Evolutionary conservation across 495 filamentous ascomycete species (phyloP), one percentile per base, ranked within the genome.

Genomic region (Copromyces sp.): DNA sequence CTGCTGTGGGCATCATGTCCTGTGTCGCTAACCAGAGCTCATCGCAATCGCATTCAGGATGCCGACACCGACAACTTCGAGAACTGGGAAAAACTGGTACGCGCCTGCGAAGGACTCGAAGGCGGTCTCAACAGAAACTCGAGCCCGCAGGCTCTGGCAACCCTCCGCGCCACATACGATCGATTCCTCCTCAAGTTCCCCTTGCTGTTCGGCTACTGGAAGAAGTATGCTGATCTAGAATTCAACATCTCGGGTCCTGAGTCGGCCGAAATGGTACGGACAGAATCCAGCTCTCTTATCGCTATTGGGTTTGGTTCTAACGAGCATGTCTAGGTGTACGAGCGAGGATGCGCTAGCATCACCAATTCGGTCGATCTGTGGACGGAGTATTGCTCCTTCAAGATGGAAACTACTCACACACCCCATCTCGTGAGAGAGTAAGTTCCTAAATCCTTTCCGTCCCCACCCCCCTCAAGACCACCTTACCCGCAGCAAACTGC

Each of bases 381-480:
- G 95, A 91, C 93, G 45, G 94, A 95, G 75, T 99, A 98, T 84
- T 98, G 95, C 85, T 86, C 88, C 74, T 98, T 98, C 88, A 99
- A 99, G 81, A 92, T 94, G 80, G 94, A 98, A 75, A 98, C 96
- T 68, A 95, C 91, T 76, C 95, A 99, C 85, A 94, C 96, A 76
- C 86, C 92, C 72, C 92, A 97, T 78, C 88, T 95, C 81, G 97
- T 98, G 84, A 91, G 96, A 97, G 95, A 98, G 95, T 99, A 97
- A 98, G 95, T 98, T 82, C 77, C 82, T 77, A 81, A 83, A 85
- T 83, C 81, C 82, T 91, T 93, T 92, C 87, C 88, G 91, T 90
- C 87, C 89, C 70, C 29, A 44, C 74, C 74, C 44, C 53, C 29
- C 53, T 65, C 85, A 85, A 87, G 85, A 88, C 86, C 80, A 78